Evolutionary conservation across 2,329 filamentous ascomycete species (phyloP).

Genomic region (Aspergillus glaucus): DNA sequence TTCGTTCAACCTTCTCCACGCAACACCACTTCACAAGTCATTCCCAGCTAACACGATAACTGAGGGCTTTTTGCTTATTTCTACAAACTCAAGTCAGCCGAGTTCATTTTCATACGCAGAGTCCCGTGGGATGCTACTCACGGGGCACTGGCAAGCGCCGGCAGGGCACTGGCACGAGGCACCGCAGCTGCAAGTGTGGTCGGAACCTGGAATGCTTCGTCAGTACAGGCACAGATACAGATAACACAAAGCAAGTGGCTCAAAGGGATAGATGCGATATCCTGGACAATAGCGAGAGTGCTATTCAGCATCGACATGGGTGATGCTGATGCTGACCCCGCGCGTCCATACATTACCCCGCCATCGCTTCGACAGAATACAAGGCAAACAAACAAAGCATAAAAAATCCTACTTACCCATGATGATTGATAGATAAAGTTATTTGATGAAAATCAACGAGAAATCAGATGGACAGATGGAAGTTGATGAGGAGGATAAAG

Average conservation of each 20-base stretch:
- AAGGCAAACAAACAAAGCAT: neutral
- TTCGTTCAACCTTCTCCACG: too few species aligned
- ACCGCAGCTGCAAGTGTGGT: constrained; percentile 37
- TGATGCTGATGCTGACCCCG: too few species aligned
- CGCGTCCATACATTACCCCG: constrained; percentile 7
- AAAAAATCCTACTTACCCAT: constrained; percentile 17
- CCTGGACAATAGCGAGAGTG: too few species aligned
- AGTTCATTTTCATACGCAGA: neutral
- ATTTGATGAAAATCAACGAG: neutral
- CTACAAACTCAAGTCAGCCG: neutral
- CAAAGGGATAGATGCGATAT: too few species aligned
- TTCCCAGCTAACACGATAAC: too few species aligned
- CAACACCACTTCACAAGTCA: too few species aligned
- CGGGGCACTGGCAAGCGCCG: constrained; percentile 36
- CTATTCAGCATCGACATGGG: too few species aligned
- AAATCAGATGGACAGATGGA: constrained; percentile 1
- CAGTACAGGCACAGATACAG: too few species aligned
- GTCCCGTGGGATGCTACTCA: constrained; percentile 13
- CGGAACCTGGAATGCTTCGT: constrained; percentile 15
- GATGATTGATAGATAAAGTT: constrained; percentile 8
- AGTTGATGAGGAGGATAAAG: neutral
- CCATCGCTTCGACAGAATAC: constrained; percentile 2
- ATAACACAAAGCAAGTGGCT: too few species aligned
- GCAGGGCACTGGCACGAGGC: constrained; percentile 37
- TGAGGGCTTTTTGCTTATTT: too few species aligned